These are phyloP conservation scores for Phialophora chinensis DNA, from an alignment of 2,329 filamentous ascomycete genomes.

Conservation along the genomic window DNA sequence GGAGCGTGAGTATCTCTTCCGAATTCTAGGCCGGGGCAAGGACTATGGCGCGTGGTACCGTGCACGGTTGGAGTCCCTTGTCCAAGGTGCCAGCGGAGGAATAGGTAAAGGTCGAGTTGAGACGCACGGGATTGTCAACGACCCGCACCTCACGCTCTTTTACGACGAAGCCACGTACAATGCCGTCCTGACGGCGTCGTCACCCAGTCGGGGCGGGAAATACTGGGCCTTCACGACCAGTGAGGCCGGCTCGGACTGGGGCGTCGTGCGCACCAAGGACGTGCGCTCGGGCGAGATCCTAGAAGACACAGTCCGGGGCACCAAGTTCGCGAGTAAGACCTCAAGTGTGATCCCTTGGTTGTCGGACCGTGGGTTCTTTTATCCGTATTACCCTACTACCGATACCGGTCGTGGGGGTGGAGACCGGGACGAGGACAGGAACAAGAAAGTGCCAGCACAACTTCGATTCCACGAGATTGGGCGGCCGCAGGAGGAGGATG, in stretches of 20 bases:
- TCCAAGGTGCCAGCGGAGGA: no score
- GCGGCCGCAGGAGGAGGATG: constrained; percentile 13
- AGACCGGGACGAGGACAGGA: background rate
- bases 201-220: constrained; percentile 10
- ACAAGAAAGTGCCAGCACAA: constrained; percentile 1
- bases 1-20: constrained; percentile 6
- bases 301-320: constrained; percentile 6
- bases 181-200: constrained; percentile 17
- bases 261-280: constrained; percentile 18
- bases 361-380: constrained; percentile 18
- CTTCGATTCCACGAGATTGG: constrained; percentile 20
- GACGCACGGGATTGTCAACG: no score
- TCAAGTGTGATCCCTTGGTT: constrained; percentile 11
- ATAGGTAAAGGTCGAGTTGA: no score
- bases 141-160: background rate
- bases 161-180: constrained; percentile 12
- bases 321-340: constrained; percentile 12
- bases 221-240: constrained; percentile 27
- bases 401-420: background rate
- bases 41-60: constrained; percentile 14
- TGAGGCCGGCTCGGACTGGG: constrained; percentile 18
- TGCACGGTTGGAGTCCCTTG: background rate
- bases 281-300: constrained; percentile 14
- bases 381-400: constrained; percentile 9
- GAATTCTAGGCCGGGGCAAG: constrained; percentile 6